A percentile compares a stretch with the other conserved stretches of the same genome.
These are phyloP conservation scores for Chrysoporthe deuterocubensis DNA, from an alignment of 2,329 filamentous ascomycete genomes.

Conservation along the genomic window DNA sequence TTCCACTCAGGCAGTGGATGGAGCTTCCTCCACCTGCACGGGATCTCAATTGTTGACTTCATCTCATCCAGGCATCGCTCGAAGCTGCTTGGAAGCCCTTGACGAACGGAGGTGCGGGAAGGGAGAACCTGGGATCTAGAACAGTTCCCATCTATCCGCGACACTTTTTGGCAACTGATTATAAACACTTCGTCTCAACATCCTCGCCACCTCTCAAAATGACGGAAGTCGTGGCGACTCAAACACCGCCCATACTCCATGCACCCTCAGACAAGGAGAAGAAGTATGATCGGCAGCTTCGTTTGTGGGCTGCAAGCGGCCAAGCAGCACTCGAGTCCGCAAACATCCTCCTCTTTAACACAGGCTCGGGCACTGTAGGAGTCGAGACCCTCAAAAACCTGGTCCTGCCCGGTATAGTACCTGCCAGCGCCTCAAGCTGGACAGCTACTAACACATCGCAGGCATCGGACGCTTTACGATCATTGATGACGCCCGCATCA, in stretches of 20 bases:
- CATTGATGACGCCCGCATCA: conserved; percentile 77
- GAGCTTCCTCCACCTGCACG: conserved; percentile 20
- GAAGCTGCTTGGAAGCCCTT: not conserved
- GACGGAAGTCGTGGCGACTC: conserved; percentile 50
- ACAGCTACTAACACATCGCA: conserved; percentile 35
- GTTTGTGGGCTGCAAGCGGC: conserved; percentile 91
- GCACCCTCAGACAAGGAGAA: conserved; percentile 66
- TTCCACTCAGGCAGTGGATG: conserved; percentile 19
- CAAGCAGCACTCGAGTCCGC: conserved; percentile 90
- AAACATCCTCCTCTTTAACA: conserved; percentile 89
- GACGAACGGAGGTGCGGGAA: conserved; percentile 1
- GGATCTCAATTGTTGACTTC: conserved; percentile 15
- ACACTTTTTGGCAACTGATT: not conserved
- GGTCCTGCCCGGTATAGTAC: conserved; percentile 74
- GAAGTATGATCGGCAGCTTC: conserved; percentile 93
- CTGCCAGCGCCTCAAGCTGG: not conserved
- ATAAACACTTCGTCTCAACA: not conserved
- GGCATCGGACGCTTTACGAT: conserved; percentile 92
- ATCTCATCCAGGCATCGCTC: not conserved
- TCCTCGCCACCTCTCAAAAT: conserved; percentile 37
- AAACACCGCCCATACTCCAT: conserved; percentile 53
- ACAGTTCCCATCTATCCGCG: not conserved
- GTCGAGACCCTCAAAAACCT: conserved; percentile 95
- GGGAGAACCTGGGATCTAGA: not conserved
- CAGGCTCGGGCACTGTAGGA: conserved; percentile 82